phyloP scores from a whole-genome alignment of 352 stramenopile species.

The Globisporangium ultimum region DNA sequence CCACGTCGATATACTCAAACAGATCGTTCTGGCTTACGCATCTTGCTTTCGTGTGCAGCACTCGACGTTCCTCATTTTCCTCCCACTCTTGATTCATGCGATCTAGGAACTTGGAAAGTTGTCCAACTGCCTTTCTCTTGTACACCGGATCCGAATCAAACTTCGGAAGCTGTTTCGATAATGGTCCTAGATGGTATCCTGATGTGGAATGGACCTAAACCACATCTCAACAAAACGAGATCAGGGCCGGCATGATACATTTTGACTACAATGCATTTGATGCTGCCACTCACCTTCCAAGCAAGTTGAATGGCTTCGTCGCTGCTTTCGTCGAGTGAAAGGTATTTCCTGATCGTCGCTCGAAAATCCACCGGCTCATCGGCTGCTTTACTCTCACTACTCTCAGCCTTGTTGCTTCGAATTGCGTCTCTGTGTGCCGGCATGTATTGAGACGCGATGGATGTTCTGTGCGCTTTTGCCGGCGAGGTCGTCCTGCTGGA shows the following conservation, averaged over 20 bases:
- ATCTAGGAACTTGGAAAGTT: slow-evolving; percentile 36
- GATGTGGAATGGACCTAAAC: slow-evolving; percentile 35
- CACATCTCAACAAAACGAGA: background rate
- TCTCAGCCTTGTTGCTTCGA: background rate
- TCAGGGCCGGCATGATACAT: no score
- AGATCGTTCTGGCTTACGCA: slow-evolving; percentile 28
- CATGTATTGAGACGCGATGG: no score
- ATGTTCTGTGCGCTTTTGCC: background rate
- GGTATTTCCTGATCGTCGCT: slow-evolving; percentile 40
- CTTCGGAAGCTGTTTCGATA: slow-evolving; percentile 21
- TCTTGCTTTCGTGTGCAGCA: slow-evolving; percentile 31
- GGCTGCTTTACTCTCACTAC: slow-evolving; percentile 9
- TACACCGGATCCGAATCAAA: slow-evolving; percentile 40
- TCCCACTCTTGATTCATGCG: slow-evolving; percentile 54
- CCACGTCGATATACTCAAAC: slow-evolving; percentile 51
- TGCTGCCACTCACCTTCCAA: slow-evolving; percentile 14
- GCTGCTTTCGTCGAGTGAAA: slow-evolving; percentile 30
- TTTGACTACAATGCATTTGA: background rate
- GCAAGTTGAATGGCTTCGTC: slow-evolving; percentile 40
- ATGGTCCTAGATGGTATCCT: slow-evolving; percentile 45
- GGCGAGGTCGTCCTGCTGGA: background rate
- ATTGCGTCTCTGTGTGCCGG: no score
- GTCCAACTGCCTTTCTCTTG: slow-evolving; percentile 34
- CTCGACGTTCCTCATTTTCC: slow-evolving; percentile 33
- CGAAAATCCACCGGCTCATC: slow-evolving; percentile 9